Percentiles rank a stretch among this genome's conserved stretches.
Evolutionary conservation across 148 eudicot species (phyloP).

Genomic region (Simmondsia chinensis): DNA sequence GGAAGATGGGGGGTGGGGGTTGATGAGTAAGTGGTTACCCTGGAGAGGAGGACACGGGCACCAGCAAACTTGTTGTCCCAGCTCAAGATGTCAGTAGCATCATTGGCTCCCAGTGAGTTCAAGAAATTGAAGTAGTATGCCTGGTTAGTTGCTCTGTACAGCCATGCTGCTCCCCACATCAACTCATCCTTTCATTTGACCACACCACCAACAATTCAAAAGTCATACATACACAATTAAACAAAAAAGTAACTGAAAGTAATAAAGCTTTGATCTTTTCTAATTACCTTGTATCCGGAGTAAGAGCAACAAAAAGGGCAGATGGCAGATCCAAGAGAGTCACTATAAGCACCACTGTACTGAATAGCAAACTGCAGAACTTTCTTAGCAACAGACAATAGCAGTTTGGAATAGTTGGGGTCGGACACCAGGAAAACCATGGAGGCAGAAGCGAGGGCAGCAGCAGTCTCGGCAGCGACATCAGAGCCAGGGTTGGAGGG

Average conservation of each 20-base stretch:
- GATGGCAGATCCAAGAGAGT: conserved; percentile 59
- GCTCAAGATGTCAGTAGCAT: conserved; percentile 64
- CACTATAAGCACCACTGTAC: conserved; percentile 76
- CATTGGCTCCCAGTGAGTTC: conserved; percentile 61
- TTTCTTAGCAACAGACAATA: conserved; percentile 49
- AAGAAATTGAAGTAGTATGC: conserved; percentile 40
- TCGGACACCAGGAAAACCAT: conserved; percentile 46
- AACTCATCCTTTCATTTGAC: conserved; percentile 97
- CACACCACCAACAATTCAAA: no score
- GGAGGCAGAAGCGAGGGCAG: conserved; percentile 84
- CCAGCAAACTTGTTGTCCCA: conserved; percentile 98
- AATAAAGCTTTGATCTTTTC: no score
- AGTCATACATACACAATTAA: no score
- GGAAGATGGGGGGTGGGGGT: neutral
- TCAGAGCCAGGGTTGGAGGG: conserved; percentile 78
- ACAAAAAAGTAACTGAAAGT: no score
- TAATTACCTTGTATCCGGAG: conserved; percentile 71
- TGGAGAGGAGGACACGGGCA: conserved; percentile 76
- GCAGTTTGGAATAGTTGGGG: conserved; percentile 32
- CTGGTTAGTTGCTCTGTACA: conserved; percentile 64
- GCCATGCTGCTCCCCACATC: conserved; percentile 97
- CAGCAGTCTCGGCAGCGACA: conserved; percentile 89
- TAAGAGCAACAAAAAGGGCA: conserved; percentile 96
- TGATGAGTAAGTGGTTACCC: conserved; percentile 22
- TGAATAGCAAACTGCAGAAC: conserved; percentile 72